Base-by-base conservation (phyloP, 2,329 filamentous ascomycete species). In the Talaromyces marneffei region DNA sequence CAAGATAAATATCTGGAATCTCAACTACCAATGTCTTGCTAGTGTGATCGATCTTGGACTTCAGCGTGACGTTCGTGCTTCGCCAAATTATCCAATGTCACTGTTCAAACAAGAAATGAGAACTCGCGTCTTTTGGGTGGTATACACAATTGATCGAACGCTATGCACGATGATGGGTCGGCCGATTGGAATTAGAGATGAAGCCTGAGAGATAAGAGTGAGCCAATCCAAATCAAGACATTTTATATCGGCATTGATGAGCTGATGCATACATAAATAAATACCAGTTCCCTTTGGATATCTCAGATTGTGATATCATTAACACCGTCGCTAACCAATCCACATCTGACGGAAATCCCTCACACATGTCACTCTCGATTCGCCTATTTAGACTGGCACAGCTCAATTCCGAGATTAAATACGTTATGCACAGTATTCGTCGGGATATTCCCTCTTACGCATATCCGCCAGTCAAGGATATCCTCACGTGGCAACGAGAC, bases 381-480 rank as follows among this genome's bases (percentile, higher is more conserved):
- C 81, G 83, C 54, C 67, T 83, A 0, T 83, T 83, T 59, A 69
- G 61, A 56, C 52, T 72, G 2, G 67, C 71, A 0, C 66, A 75
- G 70, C 71, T 83, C 5, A 84, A 83, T 60, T 84, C 82, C 0
- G 82, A 84, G 65, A 83, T 84, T n/a, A 84, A 84, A 68, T 83
- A 83, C 53, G 74, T 84, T 2, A 78, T 81, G 37, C 82, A 84
- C 59, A 83, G 81, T 57, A 77, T 84, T 57, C 75, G 77, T n/a
- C 74, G 78, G 25, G 74, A 77, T 4, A 72, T 75, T 0, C 81
- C 81, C 0, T 68, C 69, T 6, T 83, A 83, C 57, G 79, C 81
- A 0, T 82, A 79, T 40, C 81, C 81, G 0, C 71, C 75, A 1
- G 71, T 82, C 1, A 70, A 74, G 7, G 75, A 82, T 48, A 76